Percentiles rank a stretch among this genome's conserved stretches.
Conservation (phyloP, 1,284 basidiomycete genomes). For the Ceratobasidium sp. region DNA sequence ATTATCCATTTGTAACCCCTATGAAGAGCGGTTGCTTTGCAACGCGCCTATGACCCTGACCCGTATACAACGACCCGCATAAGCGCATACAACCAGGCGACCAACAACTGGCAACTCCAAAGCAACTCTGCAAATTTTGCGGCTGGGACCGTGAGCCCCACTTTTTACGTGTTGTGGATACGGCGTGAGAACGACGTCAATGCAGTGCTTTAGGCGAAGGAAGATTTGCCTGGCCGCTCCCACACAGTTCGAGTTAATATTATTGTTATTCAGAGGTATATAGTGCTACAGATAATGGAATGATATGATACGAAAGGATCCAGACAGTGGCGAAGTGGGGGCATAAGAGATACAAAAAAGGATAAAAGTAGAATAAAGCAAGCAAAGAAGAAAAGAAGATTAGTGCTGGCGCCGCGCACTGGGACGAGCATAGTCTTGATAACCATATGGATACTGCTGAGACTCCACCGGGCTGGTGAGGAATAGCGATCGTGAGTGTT, state of each 20-base stretch:
- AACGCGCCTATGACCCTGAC: no score
- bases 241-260: neutral
- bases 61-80: no score
- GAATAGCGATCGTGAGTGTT: neutral
- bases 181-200: neutral
- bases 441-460: neutral
- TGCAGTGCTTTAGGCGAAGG: neutral
- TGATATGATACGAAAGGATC: neutral
- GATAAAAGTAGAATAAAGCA: slow-evolving; percentile 5
- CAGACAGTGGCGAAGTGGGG: neutral
- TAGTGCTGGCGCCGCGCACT: slow-evolving; percentile 25
- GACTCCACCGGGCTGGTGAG: slow-evolving; percentile 11
- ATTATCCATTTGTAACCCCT: no score
- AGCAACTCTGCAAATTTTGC: no score
- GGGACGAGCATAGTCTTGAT: slow-evolving; percentile 10
- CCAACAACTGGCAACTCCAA: no score
- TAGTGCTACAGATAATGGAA: slow-evolving; percentile 10
- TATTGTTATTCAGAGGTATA: slow-evolving; percentile 39
- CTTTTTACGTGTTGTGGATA: no score
- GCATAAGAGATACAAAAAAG: slow-evolving; percentile 4
- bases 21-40: no score
- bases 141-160: no score
- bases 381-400: neutral
- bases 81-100: no score
- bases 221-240: slow-evolving; percentile 1